Conservation (phyloP, 192 early-diverging fungal genomes). For the Rhizophagus prolifer region DNA sequence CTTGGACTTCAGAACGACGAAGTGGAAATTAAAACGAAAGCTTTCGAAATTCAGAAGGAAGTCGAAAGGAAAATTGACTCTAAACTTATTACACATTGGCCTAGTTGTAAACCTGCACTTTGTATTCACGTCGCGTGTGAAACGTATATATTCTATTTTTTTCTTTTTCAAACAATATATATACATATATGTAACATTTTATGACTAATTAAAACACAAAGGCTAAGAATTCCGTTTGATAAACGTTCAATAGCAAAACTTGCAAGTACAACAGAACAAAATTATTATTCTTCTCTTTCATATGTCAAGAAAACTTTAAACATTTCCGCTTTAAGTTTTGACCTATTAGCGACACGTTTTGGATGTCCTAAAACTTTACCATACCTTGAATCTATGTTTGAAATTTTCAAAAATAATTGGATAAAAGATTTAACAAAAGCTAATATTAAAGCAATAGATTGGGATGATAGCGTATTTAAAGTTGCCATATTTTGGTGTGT, state of each 20-base stretch:
- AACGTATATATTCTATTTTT: neutral
- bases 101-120: conserved; percentile 6
- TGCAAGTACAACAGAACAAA: conserved; percentile 8
- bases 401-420: conserved; percentile 17
- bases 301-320: conserved; percentile 3
- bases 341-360: neutral
- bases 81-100: neutral
- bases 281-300: conserved; percentile 10
- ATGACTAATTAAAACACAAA: neutral
- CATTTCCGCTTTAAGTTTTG: neutral
- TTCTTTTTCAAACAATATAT: neutral
- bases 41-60: neutral
- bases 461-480: conserved; percentile 4
- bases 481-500: conserved; percentile 16
- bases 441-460: neutral
- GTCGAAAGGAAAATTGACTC: neutral
- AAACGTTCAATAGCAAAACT: neutral
- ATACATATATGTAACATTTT: no score
- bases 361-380: neutral
- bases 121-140: conserved; percentile 15
- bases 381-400: conserved; percentile 6
- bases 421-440: neutral
- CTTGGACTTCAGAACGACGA: neutral
- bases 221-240: conserved; percentile 1
- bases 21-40: neutral